These are phyloP conservation scores for Gossypium davidsonii DNA, from an alignment of 441 rosid genomes.

Conservation along the genomic window DNA sequence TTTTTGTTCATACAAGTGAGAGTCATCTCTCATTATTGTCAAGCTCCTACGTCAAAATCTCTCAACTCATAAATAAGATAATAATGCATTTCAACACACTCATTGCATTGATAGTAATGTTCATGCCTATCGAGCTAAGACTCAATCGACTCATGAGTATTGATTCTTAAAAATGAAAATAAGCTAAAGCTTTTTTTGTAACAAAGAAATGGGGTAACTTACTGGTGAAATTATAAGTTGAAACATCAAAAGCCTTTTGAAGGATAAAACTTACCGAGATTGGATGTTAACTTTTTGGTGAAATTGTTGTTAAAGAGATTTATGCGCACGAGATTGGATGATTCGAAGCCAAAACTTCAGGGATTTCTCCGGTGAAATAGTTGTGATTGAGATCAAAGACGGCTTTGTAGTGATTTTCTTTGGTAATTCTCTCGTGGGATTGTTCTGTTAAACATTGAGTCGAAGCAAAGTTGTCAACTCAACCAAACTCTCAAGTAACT, in stretches of 20 bases:
- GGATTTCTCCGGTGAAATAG: constrained; percentile 44
- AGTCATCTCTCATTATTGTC: too few relatives aligned
- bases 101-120: too few relatives aligned
- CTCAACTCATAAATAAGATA: too few relatives aligned
- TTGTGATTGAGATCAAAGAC: constrained; percentile 55
- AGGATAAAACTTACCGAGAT: constrained; percentile 43
- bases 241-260: constrained; percentile 43
- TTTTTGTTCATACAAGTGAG: too few relatives aligned
- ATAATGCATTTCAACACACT: too few relatives aligned
- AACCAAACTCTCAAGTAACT: constrained; percentile 46
- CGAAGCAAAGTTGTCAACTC: constrained; percentile 32
- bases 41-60: too few relatives aligned
- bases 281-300: constrained; percentile 40
- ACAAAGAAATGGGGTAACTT: constrained; percentile 56
- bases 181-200: constrained; percentile 28
- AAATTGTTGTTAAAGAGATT: constrained; percentile 70
- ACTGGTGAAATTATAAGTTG: constrained; percentile 42
- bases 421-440: constrained; percentile 40
- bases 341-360: constrained; percentile 38
- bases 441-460: constrained; percentile 55
- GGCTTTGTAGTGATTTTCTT: constrained; percentile 37
- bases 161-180: constrained; percentile 40
- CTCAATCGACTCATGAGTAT: constrained; percentile 12
- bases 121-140: too few relatives aligned
- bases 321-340: constrained; percentile 31